Conservation (phyloP, 2,329 filamentous ascomycete species). For the Botrytis sinoallii region DNA sequence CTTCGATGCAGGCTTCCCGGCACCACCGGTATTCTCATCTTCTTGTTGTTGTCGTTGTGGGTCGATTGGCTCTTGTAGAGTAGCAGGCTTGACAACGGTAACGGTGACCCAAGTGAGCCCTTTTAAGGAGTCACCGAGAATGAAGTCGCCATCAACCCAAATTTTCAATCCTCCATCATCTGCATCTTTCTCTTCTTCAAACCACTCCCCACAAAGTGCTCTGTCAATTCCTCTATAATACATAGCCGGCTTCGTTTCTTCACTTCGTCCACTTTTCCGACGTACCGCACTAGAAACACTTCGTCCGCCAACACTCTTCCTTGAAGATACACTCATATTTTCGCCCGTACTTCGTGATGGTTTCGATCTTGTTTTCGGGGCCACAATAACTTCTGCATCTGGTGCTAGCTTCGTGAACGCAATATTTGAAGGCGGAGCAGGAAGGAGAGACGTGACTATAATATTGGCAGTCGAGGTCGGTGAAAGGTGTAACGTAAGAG, state of each 20-base stretch:
- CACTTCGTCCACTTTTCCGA: slow-evolving; percentile 55
- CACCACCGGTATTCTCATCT: slow-evolving; percentile 58
- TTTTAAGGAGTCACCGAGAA: slow-evolving; percentile 68
- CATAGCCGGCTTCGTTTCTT: slow-evolving; percentile 63
- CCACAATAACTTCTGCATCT: slow-evolving; percentile 95
- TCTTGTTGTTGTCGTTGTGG: slow-evolving; percentile 66
- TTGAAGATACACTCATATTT: slow-evolving; percentile 75
- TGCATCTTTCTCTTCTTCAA: slow-evolving; percentile 58
- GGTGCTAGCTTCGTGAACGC: slow-evolving; percentile 90
- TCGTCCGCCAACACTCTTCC: slow-evolving; percentile 70
- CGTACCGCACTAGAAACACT: slow-evolving; percentile 71
- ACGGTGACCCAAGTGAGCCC: slow-evolving; percentile 76
- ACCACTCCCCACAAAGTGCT: slow-evolving; percentile 68
- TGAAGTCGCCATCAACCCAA: slow-evolving; percentile 80
- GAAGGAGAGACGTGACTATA: slow-evolving; percentile 77
- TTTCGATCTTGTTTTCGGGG: slow-evolving; percentile 82
- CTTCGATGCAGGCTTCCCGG: slow-evolving; percentile 58
- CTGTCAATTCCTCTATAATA: slow-evolving; percentile 81
- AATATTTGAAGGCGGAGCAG: slow-evolving; percentile 62
- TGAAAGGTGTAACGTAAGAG: slow-evolving; percentile 87
- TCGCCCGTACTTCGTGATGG: slow-evolving; percentile 64
- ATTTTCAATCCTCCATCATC: slow-evolving; percentile 63
- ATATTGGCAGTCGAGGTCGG: slow-evolving; percentile 95
- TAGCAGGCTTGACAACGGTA: slow-evolving; percentile 82
- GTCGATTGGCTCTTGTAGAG: slow-evolving; percentile 68